phyloP scores from a whole-genome alignment of 306 rosid species.

The Medicago lupulina region DNA sequence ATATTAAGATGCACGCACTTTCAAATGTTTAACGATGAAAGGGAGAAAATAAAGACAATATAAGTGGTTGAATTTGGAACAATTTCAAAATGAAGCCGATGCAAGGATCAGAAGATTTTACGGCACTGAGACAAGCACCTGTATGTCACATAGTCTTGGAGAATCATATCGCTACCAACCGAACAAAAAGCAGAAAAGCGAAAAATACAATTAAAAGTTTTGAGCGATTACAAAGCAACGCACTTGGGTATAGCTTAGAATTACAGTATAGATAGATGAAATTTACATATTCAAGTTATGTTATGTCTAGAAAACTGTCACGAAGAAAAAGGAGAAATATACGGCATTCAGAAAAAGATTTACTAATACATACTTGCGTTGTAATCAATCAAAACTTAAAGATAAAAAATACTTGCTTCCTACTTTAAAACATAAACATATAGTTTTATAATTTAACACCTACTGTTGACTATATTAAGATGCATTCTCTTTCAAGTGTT shows the following conservation, averaged over 20 bases:
- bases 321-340: conserved; percentile 14
- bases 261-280: conserved; percentile 13
- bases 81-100: conserved; percentile 23
- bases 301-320: not conserved
- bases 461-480: not conserved
- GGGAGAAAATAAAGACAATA: not conserved
- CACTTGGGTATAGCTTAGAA: conserved; percentile 23
- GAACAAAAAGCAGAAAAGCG: conserved; percentile 8
- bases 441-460: not conserved
- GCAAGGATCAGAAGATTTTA: conserved; percentile 13
- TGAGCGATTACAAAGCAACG: not conserved
- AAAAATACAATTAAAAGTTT: conserved; percentile 16
- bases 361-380: not conserved
- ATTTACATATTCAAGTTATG: conserved; percentile 11
- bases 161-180: conserved; percentile 16
- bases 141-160: conserved; percentile 17
- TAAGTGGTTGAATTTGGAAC: conserved; percentile 12
- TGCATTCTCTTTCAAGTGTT: conserved; percentile 25
- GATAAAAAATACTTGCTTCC: conserved; percentile 26
- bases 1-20: conserved; percentile 27
- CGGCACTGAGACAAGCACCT: conserved; percentile 5
- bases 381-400: not conserved
- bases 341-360: conserved; percentile 19
- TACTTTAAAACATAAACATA: conserved; percentile 27
- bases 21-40: not conserved